Evolutionary conservation across 2,329 filamentous ascomycete genomes (phyloP), one percentile per base, ranked within the genome.

Genomic region (Fonsecaea pedrosoi): DNA sequence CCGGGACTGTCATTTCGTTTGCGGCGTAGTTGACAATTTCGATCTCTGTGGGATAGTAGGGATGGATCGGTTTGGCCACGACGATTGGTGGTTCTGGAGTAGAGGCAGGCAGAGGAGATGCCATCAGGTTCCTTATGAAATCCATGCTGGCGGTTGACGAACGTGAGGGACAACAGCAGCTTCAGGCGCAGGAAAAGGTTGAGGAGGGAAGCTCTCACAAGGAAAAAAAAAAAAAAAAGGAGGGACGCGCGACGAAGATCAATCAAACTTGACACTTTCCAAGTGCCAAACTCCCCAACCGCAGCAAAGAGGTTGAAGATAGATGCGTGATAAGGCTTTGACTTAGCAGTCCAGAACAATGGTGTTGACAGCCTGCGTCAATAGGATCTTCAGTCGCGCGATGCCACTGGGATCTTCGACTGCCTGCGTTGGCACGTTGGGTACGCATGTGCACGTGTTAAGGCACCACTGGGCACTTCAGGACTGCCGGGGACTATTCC

Each of bases 31-130:
- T 84, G 2, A 83, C 71, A 65, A 94, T 85, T 18, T 82, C 79
- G 42, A 87, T 84, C 61, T 87, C 85, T 25, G 88, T 75, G 4
- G 91, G 91, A 74, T 90, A 92, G 80, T 91, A 94, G 0, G 90
- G 90, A 76, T 93, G 89, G 35, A 75, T 48, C n/a, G 75, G 69
- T 18, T 66, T 35, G 40, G 62, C n/a, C 8, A 48, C 67, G 18
- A 38, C 18, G 18, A 60, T 37, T 7, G 63, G 21, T 8, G 42
- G 42, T 18, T 58, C 40, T 25, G 60, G 30, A 63, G 62, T 34
- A n/a, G 58, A 37, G 38, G 56, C 18, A 35, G 21, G 12, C 10
- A 37, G 18, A 37, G 60, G 35, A 18, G 53, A 56, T 15, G 21
- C 30, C 12, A 62, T 45, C 18, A 62, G 48, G 13, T 54, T 64